A percentile compares a stretch with the other conserved stretches of the same genome.
These are phyloP conservation scores for Tarenaya hassleriana DNA, from an alignment of 345 rosid genomes.

Conservation along the genomic window DNA sequence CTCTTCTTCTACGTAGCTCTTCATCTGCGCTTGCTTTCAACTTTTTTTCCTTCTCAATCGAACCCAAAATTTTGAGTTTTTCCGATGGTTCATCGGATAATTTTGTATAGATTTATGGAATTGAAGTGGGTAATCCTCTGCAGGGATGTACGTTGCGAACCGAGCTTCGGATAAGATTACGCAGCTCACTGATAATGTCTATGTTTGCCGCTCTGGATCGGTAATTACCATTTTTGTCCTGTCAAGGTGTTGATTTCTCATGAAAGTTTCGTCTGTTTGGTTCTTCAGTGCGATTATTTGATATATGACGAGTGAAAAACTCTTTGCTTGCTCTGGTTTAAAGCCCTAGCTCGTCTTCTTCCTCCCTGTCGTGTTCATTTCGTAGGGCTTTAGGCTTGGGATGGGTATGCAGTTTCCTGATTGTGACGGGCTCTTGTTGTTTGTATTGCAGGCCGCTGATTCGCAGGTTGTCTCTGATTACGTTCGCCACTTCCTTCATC, in stretches of 20 bases:
- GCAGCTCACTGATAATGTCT: slow-evolving; percentile 90
- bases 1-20: not conserved
- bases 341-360: too few relatives aligned
- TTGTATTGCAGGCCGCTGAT: slow-evolving; percentile 78
- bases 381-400: too few relatives aligned
- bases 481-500: slow-evolving; percentile 91
- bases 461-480: slow-evolving; percentile 92
- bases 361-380: too few relatives aligned
- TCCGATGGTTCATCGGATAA: slow-evolving; percentile 1
- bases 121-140: slow-evolving; percentile 17
- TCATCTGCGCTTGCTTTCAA: not conserved
- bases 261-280: not conserved
- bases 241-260: not conserved
- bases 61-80: slow-evolving; percentile 6
- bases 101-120: slow-evolving; percentile 9
- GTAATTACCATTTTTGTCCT: slow-evolving; percentile 31
- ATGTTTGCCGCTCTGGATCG: slow-evolving; percentile 98
- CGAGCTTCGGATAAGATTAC: slow-evolving; percentile 96
- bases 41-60: not conserved
- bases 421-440: not conserved
- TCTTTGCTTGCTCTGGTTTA: not conserved
- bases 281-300: slow-evolving; percentile 2
- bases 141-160: slow-evolving; percentile 86
- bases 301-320: not conserved
- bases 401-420: slow-evolving; percentile 8